Evolutionary conservation across 2,329 filamentous ascomycete genomes (phyloP).

Genomic region (Leptographium radiaticola): DNA sequence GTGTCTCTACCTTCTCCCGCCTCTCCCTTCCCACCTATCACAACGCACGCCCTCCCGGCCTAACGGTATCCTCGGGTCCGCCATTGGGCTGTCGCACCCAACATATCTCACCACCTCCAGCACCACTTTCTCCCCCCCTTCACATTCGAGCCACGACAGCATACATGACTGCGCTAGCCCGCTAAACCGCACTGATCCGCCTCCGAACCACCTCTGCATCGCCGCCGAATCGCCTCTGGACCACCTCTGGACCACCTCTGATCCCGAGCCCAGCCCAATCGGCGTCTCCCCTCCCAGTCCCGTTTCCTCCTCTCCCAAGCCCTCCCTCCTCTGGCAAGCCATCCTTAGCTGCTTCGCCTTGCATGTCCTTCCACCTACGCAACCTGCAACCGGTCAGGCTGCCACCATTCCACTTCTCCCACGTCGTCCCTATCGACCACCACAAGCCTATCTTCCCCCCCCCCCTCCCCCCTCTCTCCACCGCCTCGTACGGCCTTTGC

Average conservation of each 20-base stretch:
- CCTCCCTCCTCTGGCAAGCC: neutral
- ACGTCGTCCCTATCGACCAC: neutral
- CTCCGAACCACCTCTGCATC: neutral
- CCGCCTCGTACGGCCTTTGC: neutral
- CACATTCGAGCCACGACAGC: constrained; percentile 12
- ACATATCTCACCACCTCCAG: neutral
- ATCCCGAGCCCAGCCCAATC: no score
- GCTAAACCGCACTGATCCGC: neutral
- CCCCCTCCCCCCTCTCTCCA: neutral
- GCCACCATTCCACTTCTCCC: neutral
- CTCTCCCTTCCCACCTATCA: neutral
- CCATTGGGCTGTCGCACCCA: constrained; percentile 1
- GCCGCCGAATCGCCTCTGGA: neutral
- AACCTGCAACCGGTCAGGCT: neutral
- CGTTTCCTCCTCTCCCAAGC: neutral
- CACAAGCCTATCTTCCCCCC: neutral
- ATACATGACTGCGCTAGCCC: constrained; percentile 1
- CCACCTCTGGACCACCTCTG: no score
- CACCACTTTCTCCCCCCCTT: neutral
- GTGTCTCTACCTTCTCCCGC: neutral
- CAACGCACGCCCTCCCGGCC: neutral
- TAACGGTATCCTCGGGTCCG: neutral
- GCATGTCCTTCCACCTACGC: neutral
- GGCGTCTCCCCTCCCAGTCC: no score
- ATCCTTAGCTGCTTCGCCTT: neutral